Evolutionary conservation across 441 rosid genomes (phyloP).

Genomic region (Metrosideros polymorpha): DNA sequence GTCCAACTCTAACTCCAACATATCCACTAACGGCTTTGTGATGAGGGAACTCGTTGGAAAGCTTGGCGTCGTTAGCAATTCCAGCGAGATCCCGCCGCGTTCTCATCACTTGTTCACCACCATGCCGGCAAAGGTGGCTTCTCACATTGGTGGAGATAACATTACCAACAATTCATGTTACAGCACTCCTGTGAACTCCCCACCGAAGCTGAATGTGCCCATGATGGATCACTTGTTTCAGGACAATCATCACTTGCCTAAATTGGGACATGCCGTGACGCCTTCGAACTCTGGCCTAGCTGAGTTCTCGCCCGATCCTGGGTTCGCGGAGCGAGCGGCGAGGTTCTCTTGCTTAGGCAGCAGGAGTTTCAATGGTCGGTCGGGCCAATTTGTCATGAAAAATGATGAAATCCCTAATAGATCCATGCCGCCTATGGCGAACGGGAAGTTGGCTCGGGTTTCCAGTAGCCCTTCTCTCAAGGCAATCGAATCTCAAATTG

Average conservation of each 20-base stretch:
- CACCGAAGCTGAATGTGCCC: constrained; percentile 24
- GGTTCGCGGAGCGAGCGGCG: constrained; percentile 57
- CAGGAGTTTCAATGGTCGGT: constrained; percentile 58
- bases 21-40: neutral
- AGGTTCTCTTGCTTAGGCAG: constrained; percentile 58
- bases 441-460: constrained; percentile 42
- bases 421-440: constrained; percentile 11
- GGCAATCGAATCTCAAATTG: constrained; percentile 8
- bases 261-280: constrained; percentile 27
- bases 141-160: constrained; percentile 10
- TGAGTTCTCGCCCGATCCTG: constrained; percentile 54
- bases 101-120: constrained; percentile 19
- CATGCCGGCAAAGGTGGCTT: neutral
- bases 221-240: neutral
- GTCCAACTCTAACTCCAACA: neutral
- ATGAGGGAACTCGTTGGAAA: neutral
- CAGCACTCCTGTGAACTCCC: constrained; percentile 44
- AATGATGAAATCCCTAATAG: constrained; percentile 12
- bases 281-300: constrained; percentile 38
- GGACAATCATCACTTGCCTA: constrained; percentile 7
- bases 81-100: constrained; percentile 34
- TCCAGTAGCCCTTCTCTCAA: constrained; percentile 52
- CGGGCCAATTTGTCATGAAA: constrained; percentile 12
- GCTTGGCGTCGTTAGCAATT: neutral
- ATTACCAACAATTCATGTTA: constrained; percentile 17